Evolutionary conservation across 495 filamentous ascomycete species (phyloP), one percentile per base, ranked within the genome.

Genomic region (Neurospora sublineolata): DNA sequence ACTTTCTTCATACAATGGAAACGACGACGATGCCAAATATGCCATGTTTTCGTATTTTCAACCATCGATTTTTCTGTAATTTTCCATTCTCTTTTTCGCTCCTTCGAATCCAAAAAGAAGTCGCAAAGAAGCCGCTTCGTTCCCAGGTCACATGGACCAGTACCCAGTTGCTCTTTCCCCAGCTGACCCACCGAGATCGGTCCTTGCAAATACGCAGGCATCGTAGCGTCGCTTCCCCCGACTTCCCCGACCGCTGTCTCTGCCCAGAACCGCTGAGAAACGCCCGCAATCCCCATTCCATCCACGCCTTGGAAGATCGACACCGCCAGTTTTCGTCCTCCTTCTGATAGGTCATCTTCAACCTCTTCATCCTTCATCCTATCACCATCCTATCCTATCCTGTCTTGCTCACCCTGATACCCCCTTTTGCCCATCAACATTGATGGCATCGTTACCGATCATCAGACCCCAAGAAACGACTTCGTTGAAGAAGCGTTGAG

Each of bases 171-270:
- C 52, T 60, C 52, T 16, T 39, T 64, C 42, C 38, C 46, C 68
- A 77, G 72, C 67, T 72, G 76, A 77, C 74, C 74, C 76, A 78
- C 76, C 73, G 73, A 75, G 44, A 72, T 76, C 75, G 76, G 76
- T 68, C 52, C 52, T 60, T 60, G 52, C 69, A 64, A 70, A 71
- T n/a, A n/a, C n/a, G n/a, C 75, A 73, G 73, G 73, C 37, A 42
- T 71, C 64, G 67, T 74, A 73, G 74, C 71, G 71, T 69, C 36
- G 68, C 68, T 60, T 33, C 52, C 52, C 68, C 20, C 69, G 52
- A 68, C 41, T 58, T 70, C 58, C 36, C 71, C 68, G 37, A 41
- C 18, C 37, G 40, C 42, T 60, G 52, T 60, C 52, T 60, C 12
- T 27, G 52, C 52, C 52, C 52, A 60, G 52, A 60, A 60, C 52